Percentiles rank a stretch among this genome's conserved stretches.
Conservation (phyloP, 257 asterid species). For the Rhazya stricta region DNA sequence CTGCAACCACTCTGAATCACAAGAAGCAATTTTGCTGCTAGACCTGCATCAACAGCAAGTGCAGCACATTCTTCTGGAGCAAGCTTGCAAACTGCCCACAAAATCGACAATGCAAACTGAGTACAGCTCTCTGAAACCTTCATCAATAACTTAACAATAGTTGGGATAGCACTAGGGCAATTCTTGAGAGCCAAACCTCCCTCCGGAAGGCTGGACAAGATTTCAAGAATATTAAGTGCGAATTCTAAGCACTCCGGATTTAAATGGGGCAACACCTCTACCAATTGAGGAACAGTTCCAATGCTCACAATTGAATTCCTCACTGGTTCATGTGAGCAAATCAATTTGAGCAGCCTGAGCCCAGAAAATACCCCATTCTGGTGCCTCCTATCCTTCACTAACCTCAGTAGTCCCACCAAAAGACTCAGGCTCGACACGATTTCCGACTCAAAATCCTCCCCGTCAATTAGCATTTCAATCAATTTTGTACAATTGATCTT, state of each 20-base stretch:
- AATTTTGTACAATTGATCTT: constrained; percentile 50
- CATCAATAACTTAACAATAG: constrained; percentile 49
- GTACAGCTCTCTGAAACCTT: constrained; percentile 58
- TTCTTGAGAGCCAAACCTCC: constrained; percentile 59
- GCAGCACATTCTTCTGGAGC: constrained; percentile 62
- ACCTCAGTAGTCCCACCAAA: constrained; percentile 54
- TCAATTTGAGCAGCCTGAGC: constrained; percentile 49
- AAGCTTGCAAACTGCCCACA: constrained; percentile 52
- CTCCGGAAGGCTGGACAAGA: constrained; percentile 43
- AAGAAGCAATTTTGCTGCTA: constrained; percentile 68
- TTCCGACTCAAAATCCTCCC: constrained; percentile 42
- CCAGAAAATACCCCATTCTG: constrained; percentile 47
- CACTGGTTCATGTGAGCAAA: constrained; percentile 40
- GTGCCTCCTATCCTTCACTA: constrained; percentile 47
- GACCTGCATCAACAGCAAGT: constrained; percentile 61
- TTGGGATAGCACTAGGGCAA: constrained; percentile 43
- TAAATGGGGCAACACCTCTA: constrained; percentile 40
- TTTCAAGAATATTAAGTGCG: constrained; percentile 43
- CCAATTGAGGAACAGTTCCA: constrained; percentile 55
- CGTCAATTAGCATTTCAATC: constrained; percentile 51
- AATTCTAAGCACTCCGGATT: constrained; percentile 50
- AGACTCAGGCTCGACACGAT: constrained; percentile 49
- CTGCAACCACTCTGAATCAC: constrained; percentile 71
- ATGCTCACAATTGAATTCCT: constrained; percentile 45
- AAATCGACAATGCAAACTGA: constrained; percentile 46